phyloP scores from a whole-genome alignment of 2,329 filamentous ascomycete species.

The Herpotrichia juniperi region DNA sequence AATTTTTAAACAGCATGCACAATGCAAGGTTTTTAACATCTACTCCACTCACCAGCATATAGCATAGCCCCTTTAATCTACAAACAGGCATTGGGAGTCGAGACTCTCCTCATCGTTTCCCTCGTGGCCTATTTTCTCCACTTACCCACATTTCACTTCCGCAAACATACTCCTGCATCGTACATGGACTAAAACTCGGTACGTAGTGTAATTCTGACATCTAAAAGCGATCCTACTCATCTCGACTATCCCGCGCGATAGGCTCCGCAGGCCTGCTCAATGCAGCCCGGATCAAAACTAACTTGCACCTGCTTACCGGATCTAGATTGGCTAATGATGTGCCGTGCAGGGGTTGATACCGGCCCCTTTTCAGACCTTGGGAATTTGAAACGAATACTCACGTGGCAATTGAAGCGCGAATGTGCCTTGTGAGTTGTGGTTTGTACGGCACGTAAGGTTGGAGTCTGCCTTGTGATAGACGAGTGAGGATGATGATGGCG shows the following conservation, averaged over 20 bases:
- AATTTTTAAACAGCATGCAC: not conserved
- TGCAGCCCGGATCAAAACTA: not conserved
- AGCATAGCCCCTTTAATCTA: not conserved
- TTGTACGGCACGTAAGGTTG: too few relatives aligned
- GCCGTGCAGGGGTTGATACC: not conserved
- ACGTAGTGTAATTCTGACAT: too few relatives aligned
- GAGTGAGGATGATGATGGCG: too few relatives aligned
- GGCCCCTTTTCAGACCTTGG: too few relatives aligned
- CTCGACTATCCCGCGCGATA: not conserved
- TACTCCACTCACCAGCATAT: not conserved
- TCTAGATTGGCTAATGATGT: not conserved
- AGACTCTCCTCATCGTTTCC: not conserved
- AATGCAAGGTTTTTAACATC: too few relatives aligned
- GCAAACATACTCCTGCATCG: not conserved
- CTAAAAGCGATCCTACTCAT: too few relatives aligned
- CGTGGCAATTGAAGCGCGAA: too few relatives aligned
- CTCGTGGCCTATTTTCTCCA: not conserved
- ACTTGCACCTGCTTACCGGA: not conserved
- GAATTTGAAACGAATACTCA: too few relatives aligned
- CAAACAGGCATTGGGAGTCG: not conserved
- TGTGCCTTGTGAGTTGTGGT: not conserved
- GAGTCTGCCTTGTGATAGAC: too few relatives aligned
- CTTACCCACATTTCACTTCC: not conserved
- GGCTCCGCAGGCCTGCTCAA: not conserved
- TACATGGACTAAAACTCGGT: not conserved